Conservation (phyloP, 306 rosid genomes). For the Cicer arietinum region DNA sequence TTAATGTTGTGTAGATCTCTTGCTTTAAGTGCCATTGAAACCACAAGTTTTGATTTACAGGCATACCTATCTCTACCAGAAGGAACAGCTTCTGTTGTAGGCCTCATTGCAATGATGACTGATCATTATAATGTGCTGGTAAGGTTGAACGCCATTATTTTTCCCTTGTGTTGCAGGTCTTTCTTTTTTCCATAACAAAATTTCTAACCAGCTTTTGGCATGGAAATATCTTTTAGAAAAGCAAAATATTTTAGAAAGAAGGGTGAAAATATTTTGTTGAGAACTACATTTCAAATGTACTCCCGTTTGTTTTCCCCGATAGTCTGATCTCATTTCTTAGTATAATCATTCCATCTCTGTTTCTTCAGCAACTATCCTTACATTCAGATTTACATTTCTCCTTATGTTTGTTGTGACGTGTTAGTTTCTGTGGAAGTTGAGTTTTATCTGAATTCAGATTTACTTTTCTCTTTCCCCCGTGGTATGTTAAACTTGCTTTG, state of each 20-base stretch:
- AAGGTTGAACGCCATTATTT: constrained; percentile 35
- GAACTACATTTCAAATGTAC: neutral
- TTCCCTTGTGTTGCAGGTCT: neutral
- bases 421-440: constrained; percentile 26
- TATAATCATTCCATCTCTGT: constrained; percentile 16
- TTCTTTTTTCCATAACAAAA: neutral
- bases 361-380: constrained; percentile 9
- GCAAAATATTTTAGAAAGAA: constrained; percentile 10
- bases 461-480: neutral
- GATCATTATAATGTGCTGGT: constrained; percentile 82
- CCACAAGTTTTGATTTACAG: constrained; percentile 52
- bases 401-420: constrained; percentile 15
- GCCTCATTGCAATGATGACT: constrained; percentile 58
- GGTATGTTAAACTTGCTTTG: constrained; percentile 26
- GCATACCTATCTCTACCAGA: constrained; percentile 92
- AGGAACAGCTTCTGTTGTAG: constrained; percentile 86
- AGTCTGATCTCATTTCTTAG: constrained; percentile 1
- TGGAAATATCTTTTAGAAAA: constrained; percentile 3
- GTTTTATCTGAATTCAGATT: constrained; percentile 5
- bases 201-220: constrained; percentile 23
- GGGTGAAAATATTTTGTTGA: neutral
- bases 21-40: constrained; percentile 32
- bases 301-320: constrained; percentile 6
- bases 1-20: constrained; percentile 20
- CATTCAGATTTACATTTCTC: constrained; percentile 30